phyloP scores from a whole-genome alignment of 2,329 filamentous ascomycete genomes.

The Arthrobotrys musiformis region DNA sequence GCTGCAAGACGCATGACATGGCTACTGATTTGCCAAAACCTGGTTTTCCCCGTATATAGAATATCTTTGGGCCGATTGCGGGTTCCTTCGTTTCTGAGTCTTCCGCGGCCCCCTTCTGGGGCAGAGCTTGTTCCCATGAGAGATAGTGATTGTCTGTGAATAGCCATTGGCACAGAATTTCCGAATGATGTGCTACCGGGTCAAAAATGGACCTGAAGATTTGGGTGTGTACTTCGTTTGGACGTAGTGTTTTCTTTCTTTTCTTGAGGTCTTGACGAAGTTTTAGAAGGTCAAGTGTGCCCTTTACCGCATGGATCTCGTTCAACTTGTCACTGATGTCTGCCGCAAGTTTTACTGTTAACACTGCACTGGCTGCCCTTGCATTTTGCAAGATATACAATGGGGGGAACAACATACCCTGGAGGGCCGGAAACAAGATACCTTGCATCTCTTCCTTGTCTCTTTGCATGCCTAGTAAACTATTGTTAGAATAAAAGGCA shows the following conservation, averaged over 20 bases:
- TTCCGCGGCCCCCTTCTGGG: neutral
- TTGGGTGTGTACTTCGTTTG: neutral
- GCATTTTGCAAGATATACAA: neutral
- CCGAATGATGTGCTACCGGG: neutral
- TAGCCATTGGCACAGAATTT: constrained; percentile 22
- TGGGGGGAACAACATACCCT: neutral
- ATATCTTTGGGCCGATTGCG: neutral
- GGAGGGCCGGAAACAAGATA: constrained; percentile 20
- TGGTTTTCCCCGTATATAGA: constrained; percentile 4
- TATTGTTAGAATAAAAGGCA: neutral
- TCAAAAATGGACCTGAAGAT: constrained; percentile 13
- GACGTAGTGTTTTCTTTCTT: neutral
- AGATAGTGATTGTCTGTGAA: neutral
- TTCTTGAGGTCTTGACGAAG: constrained; percentile 7
- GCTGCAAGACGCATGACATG: constrained; percentile 1
- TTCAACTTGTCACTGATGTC: constrained; percentile 30
- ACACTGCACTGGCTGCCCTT: neutral
- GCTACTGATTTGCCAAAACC: constrained; percentile 31
- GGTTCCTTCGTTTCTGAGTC: neutral
- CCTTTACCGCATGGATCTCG: constrained; percentile 14
- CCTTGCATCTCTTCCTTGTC: neutral
- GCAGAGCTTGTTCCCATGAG: neutral
- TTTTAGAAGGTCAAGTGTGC: neutral
- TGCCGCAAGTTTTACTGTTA: neutral
- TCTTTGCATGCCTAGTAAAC: neutral